Evolutionary conservation across 495 filamentous ascomycete species (phyloP).

Genomic region (Achaetomiella virescens): DNA sequence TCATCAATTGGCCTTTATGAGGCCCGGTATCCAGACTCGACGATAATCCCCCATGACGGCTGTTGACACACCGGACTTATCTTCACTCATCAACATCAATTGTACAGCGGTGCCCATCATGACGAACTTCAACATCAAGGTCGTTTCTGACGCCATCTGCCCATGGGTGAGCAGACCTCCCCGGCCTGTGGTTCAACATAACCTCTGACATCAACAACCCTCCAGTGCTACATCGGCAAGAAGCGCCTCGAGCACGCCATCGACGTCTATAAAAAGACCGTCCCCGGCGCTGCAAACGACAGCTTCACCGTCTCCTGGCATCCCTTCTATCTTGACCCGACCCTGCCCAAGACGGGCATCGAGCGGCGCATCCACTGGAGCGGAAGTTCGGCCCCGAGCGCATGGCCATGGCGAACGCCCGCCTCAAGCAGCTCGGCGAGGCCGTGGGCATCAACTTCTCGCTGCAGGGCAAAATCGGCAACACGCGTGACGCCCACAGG

Average conservation of each 20-base stretch:
- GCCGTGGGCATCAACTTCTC: constrained; percentile 66
- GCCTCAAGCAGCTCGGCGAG: constrained; percentile 53
- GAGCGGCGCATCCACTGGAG: constrained; percentile 19
- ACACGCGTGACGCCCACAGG: constrained; percentile 69
- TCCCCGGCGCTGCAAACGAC: constrained; percentile 53
- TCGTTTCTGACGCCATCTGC: constrained; percentile 74
- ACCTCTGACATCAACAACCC: constrained; percentile 1
- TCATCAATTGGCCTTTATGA: neutral
- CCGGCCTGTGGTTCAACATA: neutral
- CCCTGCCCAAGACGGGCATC: constrained; percentile 40
- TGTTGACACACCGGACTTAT: neutral
- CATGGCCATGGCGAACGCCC: constrained; percentile 47
- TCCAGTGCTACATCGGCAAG: constrained; percentile 75
- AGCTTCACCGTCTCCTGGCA: constrained; percentile 67
- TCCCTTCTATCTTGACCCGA: constrained; percentile 75
- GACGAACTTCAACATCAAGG: constrained; percentile 71
- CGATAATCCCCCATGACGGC: too few species aligned
- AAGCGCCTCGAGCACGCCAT: constrained; percentile 68
- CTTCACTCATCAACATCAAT: neutral
- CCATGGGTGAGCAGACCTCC: constrained; percentile 49
- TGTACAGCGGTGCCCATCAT: constrained; percentile 35
- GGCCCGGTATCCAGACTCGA: neutral
- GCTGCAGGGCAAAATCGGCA: constrained; percentile 68
- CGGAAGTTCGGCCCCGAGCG: constrained; percentile 47
- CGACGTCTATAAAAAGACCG: constrained; percentile 48